phyloP scores from a whole-genome alignment of 176 grass and related monocot genomes.

The Triticum aestivum region DNA sequence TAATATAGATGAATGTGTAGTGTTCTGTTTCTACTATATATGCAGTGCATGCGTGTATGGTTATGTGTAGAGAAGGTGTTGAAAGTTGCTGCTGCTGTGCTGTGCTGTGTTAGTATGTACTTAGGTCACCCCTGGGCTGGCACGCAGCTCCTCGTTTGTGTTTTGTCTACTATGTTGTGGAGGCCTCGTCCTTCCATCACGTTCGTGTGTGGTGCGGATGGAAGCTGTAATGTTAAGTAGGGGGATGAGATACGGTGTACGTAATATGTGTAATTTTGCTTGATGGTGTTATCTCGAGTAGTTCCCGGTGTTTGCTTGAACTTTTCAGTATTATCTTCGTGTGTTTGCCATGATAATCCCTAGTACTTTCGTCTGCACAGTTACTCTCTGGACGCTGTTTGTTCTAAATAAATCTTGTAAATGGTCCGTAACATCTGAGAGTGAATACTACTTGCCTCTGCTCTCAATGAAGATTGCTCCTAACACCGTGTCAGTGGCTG shows the following conservation, averaged over 20 bases:
- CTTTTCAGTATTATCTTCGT: background rate
- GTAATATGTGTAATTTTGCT: slow-evolving; percentile 28
- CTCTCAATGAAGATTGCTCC: too few species aligned
- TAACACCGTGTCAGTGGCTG: too few species aligned
- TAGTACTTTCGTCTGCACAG: background rate
- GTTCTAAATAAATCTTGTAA: background rate
- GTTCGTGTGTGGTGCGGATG: background rate
- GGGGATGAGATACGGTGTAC: background rate
- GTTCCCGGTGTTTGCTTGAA: slow-evolving; percentile 9
- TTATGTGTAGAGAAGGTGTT: background rate
- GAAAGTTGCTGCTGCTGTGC: background rate
- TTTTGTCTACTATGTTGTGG: background rate
- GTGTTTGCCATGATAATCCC: background rate
- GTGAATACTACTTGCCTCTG: too few species aligned
- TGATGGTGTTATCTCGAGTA: slow-evolving; percentile 16
- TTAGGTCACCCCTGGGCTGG: background rate
- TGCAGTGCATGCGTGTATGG: background rate
- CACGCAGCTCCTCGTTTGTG: background rate
- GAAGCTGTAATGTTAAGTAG: slow-evolving; percentile 5
- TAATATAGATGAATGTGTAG: slow-evolving; percentile 28
- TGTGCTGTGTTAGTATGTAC: slow-evolving; percentile 21
- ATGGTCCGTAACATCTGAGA: too few species aligned
- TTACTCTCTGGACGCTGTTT: too few species aligned
- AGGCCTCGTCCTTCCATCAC: background rate
- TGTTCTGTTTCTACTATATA: background rate